phyloP scores from a whole-genome alignment of 2,329 filamentous ascomycete species.

The Bipolaris zeicola region DNA sequence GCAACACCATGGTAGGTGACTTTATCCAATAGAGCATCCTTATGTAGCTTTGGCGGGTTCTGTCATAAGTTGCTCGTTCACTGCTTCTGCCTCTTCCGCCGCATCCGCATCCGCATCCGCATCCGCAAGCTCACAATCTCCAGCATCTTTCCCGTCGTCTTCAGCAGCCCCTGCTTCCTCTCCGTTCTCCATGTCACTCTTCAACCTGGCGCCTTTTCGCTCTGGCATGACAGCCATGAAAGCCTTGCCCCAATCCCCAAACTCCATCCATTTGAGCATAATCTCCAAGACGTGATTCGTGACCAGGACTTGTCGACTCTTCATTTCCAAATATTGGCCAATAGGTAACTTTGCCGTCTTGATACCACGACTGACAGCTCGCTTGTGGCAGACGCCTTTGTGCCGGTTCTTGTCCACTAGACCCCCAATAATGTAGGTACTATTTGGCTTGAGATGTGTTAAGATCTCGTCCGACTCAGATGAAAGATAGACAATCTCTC shows the following conservation, averaged over 20 bases:
- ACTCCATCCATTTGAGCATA: slow-evolving; percentile 91
- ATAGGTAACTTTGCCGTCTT: slow-evolving; percentile 92
- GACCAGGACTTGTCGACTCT: slow-evolving; percentile 80
- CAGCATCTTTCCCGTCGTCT: slow-evolving; percentile 2
- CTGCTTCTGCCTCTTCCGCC: slow-evolving; percentile 7
- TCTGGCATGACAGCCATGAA: slow-evolving; percentile 89
- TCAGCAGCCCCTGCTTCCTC: slow-evolving; percentile 20
- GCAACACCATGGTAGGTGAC: neutral
- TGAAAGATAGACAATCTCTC: slow-evolving; percentile 82
- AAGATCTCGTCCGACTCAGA: slow-evolving; percentile 90
- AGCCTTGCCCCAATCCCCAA: slow-evolving; percentile 86
- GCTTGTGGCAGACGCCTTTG: slow-evolving; percentile 90
- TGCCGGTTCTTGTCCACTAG: slow-evolving; percentile 96
- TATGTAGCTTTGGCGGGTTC: slow-evolving; percentile 4
- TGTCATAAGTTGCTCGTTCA: neutral
- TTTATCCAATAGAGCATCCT: neutral
- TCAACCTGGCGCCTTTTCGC: slow-evolving; percentile 80
- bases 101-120: slow-evolving; percentile 2
- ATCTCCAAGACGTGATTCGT: slow-evolving; percentile 98
- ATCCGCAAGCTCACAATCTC: slow-evolving; percentile 9
- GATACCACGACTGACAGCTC: slow-evolving; percentile 75
- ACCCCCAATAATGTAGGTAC: slow-evolving; percentile 90
- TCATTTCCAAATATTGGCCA: slow-evolving; percentile 92
- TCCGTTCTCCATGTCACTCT: slow-evolving; percentile 32
- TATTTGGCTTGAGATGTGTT: slow-evolving; percentile 81